Conservation (phyloP, 23 red algal species). For the Pyropia haitanensis region DNA sequence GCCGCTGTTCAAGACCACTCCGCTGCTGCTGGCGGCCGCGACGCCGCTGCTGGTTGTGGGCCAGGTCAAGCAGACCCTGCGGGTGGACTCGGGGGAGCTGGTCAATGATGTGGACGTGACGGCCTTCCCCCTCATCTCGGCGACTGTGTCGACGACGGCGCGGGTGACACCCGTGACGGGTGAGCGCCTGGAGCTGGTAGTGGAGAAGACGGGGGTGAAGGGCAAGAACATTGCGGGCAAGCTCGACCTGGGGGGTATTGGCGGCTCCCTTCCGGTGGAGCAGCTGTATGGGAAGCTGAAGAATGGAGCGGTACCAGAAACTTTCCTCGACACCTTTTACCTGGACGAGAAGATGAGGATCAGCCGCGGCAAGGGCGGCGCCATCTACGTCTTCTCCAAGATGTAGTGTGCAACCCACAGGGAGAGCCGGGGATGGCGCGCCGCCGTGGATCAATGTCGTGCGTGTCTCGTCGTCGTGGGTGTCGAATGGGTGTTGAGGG, state of each 20-base stretch:
- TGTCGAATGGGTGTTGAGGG: too few species aligned
- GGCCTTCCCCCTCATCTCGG: slow-evolving; percentile 59
- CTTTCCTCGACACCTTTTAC: slow-evolving; percentile 79
- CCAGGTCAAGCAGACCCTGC: slow-evolving; percentile 58
- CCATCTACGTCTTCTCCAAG: slow-evolving; percentile 57
- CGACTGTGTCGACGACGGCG: slow-evolving; percentile 38
- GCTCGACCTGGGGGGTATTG: slow-evolving; percentile 80
- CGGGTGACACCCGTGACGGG: slow-evolving; percentile 69
- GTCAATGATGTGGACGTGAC: slow-evolving; percentile 68
- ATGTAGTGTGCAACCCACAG: background rate
- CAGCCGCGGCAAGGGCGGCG: slow-evolving; percentile 53
- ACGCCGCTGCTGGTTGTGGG: slow-evolving; percentile 61
- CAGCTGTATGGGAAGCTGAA: slow-evolving; percentile 47
- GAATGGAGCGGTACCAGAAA: slow-evolving; percentile 27
- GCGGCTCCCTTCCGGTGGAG: slow-evolving; percentile 72
- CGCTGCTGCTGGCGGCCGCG: slow-evolving; percentile 46
- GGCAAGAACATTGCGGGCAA: slow-evolving; percentile 55
- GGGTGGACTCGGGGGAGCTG: slow-evolving; percentile 53
- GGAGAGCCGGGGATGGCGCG: too few species aligned
- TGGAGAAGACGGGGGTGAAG: slow-evolving; percentile 67
- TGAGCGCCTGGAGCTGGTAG: slow-evolving; percentile 62
- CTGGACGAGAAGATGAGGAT: slow-evolving; percentile 71
- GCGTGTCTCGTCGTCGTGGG: too few species aligned
- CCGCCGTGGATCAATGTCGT: too few species aligned
- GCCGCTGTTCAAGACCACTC: slow-evolving; percentile 53